phyloP scores from a whole-genome alignment of 1,284 basidiomycete genomes.

The Ganoderma sp. region DNA sequence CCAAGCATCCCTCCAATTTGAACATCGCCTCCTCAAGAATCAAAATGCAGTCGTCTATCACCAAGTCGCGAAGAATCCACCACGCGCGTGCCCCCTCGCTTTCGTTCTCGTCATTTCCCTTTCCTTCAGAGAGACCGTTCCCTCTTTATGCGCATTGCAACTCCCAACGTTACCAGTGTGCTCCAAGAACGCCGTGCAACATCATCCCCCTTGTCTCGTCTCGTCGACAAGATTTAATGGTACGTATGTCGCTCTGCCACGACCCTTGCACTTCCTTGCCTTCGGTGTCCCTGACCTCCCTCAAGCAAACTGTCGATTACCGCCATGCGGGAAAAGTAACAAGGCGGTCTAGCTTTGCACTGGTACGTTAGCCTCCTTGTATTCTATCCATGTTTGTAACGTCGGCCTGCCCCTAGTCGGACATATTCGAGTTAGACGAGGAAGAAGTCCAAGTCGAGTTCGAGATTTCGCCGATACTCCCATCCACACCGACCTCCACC shows the following conservation, averaged over 20 bases:
- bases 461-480: conserved; percentile 61
- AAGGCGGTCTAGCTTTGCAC: conserved; percentile 31
- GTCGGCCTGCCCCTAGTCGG: conserved; percentile 25
- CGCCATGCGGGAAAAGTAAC: conserved; percentile 20
- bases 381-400: not conserved
- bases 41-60: conserved; percentile 22
- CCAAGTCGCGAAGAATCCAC: conserved; percentile 10
- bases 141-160: conserved; percentile 32
- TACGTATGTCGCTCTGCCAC: conserved; percentile 5
- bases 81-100: conserved; percentile 24
- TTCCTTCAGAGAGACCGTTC: conserved; percentile 29
- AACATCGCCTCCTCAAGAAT: not conserved
- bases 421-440: conserved; percentile 41
- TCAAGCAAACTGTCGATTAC: conserved; percentile 33
- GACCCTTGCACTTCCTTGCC: no score
- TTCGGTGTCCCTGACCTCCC: not conserved
- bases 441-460: conserved; percentile 49
- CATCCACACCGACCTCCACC: conserved; percentile 27
- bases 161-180: conserved; percentile 18
- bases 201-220: conserved; percentile 1
- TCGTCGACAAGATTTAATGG: conserved; percentile 25
- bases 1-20: not conserved
- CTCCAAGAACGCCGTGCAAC: conserved; percentile 12
- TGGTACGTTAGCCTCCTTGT: conserved; percentile 25
- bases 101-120: conserved; percentile 23